Conservation (phyloP, 2,329 filamentous ascomycete genomes). For the Phialophora tarda region DNA sequence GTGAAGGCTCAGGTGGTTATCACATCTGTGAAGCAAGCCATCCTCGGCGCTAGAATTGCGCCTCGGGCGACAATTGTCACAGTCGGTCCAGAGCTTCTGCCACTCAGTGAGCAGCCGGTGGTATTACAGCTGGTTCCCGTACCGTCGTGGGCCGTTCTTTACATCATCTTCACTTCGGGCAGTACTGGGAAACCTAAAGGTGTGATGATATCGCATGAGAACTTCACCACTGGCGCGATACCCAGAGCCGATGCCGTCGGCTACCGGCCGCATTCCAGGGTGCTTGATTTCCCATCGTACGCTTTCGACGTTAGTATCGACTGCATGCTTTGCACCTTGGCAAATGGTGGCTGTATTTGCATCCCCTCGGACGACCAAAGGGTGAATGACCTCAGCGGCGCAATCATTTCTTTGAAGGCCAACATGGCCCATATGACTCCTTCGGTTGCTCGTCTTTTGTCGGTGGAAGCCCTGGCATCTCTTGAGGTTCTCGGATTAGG, state of each 20-base stretch:
- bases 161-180: conserved; percentile 47
- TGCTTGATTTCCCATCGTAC: conserved; percentile 52
- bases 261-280: conserved; percentile 42
- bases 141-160: conserved; percentile 44
- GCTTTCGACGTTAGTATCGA: conserved; percentile 55
- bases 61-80: conserved; percentile 42
- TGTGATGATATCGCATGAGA: conserved; percentile 46
- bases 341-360: conserved; percentile 54
- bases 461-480: conserved; percentile 48
- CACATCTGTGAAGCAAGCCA: conserved; percentile 43
- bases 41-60: conserved; percentile 43
- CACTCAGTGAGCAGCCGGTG: conserved; percentile 27
- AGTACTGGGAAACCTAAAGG: conserved; percentile 43
- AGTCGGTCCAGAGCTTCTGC: conserved; percentile 41
- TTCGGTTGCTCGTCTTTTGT: conserved; percentile 59
- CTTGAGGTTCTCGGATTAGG: conserved; percentile 26
- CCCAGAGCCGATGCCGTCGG: conserved; percentile 59
- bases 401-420: conserved; percentile 58
- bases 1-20: conserved; percentile 46
- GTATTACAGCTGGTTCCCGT: conserved; percentile 37
- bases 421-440: conserved; percentile 65
- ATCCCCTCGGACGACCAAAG: conserved; percentile 53
- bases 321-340: conserved; percentile 47
- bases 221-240: conserved; percentile 45
- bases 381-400: conserved; percentile 55